Conservation (phyloP, 129 eudicot species). For the Tagetes patula region DNA sequence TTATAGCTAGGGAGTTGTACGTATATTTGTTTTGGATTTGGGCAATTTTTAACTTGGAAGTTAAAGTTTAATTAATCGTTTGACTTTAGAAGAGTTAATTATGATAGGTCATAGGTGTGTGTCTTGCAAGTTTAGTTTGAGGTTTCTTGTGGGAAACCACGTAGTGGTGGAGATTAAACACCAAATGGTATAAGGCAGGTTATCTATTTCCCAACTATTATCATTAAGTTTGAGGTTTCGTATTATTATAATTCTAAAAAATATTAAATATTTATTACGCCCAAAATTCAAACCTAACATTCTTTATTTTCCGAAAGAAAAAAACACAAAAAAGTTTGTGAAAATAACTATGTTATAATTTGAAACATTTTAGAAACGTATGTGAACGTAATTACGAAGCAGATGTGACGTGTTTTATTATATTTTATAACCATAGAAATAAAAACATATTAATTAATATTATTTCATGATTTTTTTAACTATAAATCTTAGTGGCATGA, state of each 20-base stretch:
- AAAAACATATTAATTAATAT: no score
- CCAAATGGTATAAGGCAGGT: slow-evolving; percentile 33
- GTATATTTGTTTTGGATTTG: not conserved
- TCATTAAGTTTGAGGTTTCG: not conserved
- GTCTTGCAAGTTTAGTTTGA: slow-evolving; percentile 19
- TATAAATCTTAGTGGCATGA: not conserved
- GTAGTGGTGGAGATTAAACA: slow-evolving; percentile 27
- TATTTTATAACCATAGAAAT: no score
- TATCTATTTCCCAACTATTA: slow-evolving; percentile 28
- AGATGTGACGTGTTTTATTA: no score
- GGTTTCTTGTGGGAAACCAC: slow-evolving; percentile 36
- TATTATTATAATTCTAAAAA: not conserved
- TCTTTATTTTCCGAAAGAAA: not conserved
- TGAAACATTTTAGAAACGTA: no score
- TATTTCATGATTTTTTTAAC: no score
- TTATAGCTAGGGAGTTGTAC: not conserved
- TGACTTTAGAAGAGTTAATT: not conserved
- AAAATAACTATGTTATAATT: no score
- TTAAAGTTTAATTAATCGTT: slow-evolving; percentile 8
- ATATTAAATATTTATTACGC: not conserved
- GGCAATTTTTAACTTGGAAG: not conserved
- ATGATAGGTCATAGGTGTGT: not conserved
- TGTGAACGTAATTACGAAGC: no score
- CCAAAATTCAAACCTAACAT: slow-evolving; percentile 4
- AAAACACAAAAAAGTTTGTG: not conserved